Percentiles rank a stretch among this genome's conserved stretches.
phyloP scores from a whole-genome alignment of 2,329 filamentous ascomycete genomes.

The Monosporascus cannonballus region DNA sequence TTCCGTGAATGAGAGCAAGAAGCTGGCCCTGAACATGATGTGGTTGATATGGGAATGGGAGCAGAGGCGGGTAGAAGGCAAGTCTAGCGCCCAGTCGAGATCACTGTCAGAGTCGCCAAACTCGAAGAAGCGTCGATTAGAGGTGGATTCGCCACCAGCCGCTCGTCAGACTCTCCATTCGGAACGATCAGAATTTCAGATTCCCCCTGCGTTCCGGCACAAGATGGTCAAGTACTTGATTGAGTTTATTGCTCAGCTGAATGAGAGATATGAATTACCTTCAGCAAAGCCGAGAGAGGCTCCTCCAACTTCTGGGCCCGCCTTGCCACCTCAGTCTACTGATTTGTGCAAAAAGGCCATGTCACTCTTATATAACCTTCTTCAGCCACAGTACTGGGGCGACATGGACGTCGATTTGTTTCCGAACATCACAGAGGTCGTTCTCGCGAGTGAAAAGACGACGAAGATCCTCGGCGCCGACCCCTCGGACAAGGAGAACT shows the following conservation, averaged over 20 bases:
- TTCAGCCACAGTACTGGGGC: slow-evolving; percentile 85
- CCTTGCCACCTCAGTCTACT: slow-evolving; percentile 49
- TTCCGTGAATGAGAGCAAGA: slow-evolving; percentile 85
- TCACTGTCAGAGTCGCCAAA: slow-evolving; percentile 63
- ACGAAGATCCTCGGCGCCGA: slow-evolving; percentile 52
- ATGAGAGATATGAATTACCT: slow-evolving; percentile 75
- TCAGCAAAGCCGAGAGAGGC: slow-evolving; percentile 60
- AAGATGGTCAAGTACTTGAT: slow-evolving; percentile 93
- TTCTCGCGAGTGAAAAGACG: slow-evolving; percentile 77
- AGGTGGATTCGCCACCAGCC: slow-evolving; percentile 55
- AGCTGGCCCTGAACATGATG: slow-evolving; percentile 85
- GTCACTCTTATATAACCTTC: slow-evolving; percentile 71
- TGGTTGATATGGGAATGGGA: slow-evolving; percentile 91
- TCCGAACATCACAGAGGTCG: slow-evolving; percentile 80
- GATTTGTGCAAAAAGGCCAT: slow-evolving; percentile 86
- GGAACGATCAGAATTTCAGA: slow-evolving; percentile 60
- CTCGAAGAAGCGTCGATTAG: slow-evolving; percentile 69
- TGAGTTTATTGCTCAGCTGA: slow-evolving; percentile 85
- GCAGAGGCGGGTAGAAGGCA: slow-evolving; percentile 67
- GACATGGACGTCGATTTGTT: slow-evolving; percentile 90
- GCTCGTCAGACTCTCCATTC: slow-evolving; percentile 37
- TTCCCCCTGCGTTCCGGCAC: slow-evolving; percentile 60
- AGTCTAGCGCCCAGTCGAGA: slow-evolving; percentile 31
- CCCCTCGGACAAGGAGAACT: slow-evolving; percentile 60
- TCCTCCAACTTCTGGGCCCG: slow-evolving; percentile 35